Conservation (phyloP, 306 rosid genomes). For the Casuarina cunninghamiana region DNA sequence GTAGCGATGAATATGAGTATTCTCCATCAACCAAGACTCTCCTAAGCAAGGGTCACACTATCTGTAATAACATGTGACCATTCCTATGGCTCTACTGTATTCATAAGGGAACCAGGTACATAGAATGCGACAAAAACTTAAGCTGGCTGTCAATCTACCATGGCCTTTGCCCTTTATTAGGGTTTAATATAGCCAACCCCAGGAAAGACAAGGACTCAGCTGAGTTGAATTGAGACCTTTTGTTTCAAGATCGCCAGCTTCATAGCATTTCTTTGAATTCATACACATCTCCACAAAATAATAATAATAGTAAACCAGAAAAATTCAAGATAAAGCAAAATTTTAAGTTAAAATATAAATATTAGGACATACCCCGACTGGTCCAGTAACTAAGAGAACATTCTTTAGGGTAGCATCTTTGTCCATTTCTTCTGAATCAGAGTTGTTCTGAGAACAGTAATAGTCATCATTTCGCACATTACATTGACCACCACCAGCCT, state of each 20-base stretch:
- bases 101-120: background rate
- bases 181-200: background rate
- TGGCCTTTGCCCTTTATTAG: background rate
- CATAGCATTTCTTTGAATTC: background rate
- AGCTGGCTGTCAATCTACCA: background rate
- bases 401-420: slow-evolving; percentile 52
- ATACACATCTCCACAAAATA: background rate
- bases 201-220: background rate
- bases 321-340: slow-evolving; percentile 1
- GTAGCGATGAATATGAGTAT: background rate
- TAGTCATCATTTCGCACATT: slow-evolving; percentile 34
- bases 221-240: background rate
- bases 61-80: background rate
- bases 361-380: slow-evolving; percentile 64
- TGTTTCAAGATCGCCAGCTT: background rate
- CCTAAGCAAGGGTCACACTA: background rate
- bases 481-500: slow-evolving; percentile 32
- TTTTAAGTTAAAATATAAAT: slow-evolving; percentile 12
- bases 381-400: slow-evolving; percentile 83
- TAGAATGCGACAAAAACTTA: background rate
- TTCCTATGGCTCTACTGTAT: background rate
- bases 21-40: background rate
- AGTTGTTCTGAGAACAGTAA: slow-evolving; percentile 44
- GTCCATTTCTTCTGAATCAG: slow-evolving; percentile 41
- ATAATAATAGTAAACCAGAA: slow-evolving; percentile 1